A percentile compares a stretch with the other conserved stretches of the same genome.
These are phyloP conservation scores for Jatropha podagrica DNA, from an alignment of 441 rosid genomes.

Conservation along the genomic window DNA sequence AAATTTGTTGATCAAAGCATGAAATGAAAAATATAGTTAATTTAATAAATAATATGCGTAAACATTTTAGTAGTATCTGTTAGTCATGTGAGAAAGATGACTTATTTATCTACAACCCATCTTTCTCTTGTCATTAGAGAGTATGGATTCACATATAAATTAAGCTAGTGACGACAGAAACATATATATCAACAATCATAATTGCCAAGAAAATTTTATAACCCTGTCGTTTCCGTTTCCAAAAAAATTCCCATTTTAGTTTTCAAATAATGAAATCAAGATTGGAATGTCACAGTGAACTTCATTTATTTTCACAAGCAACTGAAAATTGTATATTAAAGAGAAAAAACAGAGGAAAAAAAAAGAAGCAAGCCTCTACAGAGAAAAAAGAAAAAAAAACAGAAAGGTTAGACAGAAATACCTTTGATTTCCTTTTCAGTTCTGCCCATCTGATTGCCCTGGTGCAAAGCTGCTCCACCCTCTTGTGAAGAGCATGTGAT, in stretches of 20 bases:
- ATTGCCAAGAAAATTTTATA: not conserved
- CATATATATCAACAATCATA: not conserved
- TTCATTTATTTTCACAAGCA: not conserved
- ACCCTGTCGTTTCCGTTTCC: not conserved
- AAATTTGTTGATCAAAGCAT: not conserved
- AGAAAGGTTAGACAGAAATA: slow-evolving; percentile 30
- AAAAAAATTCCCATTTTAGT: not conserved
- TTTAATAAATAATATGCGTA: not conserved
- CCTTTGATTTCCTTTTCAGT: slow-evolving; percentile 90
- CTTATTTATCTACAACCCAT: not conserved
- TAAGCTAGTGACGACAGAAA: not conserved
- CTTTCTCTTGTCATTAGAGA: not conserved
- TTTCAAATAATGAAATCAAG: not conserved
- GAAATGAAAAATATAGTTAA: not conserved
- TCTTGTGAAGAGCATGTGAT: slow-evolving; percentile 99
- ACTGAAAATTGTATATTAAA: not conserved
- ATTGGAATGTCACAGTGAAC: not conserved
- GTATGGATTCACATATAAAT: not conserved
- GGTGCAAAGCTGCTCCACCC: slow-evolving; percentile 98
- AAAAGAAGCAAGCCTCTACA: too few relatives aligned
- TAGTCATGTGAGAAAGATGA: not conserved
- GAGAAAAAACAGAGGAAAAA: not conserved
- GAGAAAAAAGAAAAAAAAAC: not conserved
- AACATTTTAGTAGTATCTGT: not conserved
- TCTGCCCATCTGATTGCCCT: slow-evolving; percentile 98